Evolutionary conservation across 1,284 basidiomycete genomes (phyloP).

Genomic region (Gomphus bonarii): DNA sequence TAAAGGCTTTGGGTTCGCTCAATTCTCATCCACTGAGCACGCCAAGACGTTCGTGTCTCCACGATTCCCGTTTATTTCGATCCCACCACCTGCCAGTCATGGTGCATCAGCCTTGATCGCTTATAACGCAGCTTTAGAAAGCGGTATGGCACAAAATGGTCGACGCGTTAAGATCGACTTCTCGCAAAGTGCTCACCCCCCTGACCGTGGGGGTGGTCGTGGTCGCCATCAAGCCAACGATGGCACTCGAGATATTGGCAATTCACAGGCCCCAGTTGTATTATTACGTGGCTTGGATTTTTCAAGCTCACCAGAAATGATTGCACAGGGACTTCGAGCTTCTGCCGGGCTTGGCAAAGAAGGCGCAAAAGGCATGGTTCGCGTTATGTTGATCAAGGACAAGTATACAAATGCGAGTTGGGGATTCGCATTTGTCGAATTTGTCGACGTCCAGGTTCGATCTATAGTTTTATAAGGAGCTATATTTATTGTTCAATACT

Average conservation of each 20-base stretch:
- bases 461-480: not conserved
- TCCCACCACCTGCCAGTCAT: constrained; percentile 76
- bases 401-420: constrained; percentile 74
- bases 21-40: constrained; percentile 75
- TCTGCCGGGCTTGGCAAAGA: constrained; percentile 57
- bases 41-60: constrained; percentile 82
- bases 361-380: constrained; percentile 73
- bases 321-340: constrained; percentile 65
- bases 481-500: constrained; percentile 11
- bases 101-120: constrained; percentile 59
- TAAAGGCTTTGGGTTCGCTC: constrained; percentile 90
- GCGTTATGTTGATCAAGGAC: constrained; percentile 82
- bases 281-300: constrained; percentile 83
- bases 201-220: constrained; percentile 44
- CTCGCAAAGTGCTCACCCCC: constrained; percentile 66
- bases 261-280: constrained; percentile 66
- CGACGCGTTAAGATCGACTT: constrained; percentile 86
- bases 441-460: constrained; percentile 68
- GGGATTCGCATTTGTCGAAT: constrained; percentile 89
- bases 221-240: constrained; percentile 63
- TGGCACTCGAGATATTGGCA: constrained; percentile 89
- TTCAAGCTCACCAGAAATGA: constrained; percentile 76
- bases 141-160: constrained; percentile 52
- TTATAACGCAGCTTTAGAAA: constrained; percentile 61
- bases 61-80: constrained; percentile 73